Evolutionary conservation across 2,329 filamentous ascomycete genomes (phyloP).

Genomic region (Colletotrichum siamense): DNA sequence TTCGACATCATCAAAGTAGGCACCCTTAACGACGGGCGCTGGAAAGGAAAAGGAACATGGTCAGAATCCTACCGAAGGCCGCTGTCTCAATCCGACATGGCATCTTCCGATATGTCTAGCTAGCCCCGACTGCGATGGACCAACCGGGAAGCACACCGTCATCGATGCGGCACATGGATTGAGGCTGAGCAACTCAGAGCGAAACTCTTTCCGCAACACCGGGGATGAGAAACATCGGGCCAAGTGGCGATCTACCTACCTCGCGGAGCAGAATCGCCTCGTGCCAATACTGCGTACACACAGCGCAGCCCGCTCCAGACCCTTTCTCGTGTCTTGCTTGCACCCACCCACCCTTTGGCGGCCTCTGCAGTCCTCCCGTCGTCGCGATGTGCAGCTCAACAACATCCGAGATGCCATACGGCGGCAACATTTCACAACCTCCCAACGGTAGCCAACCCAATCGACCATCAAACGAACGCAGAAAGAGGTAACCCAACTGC

Average conservation of each 20-base stretch:
- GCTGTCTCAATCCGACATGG: not conserved
- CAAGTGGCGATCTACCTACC: conserved; percentile 2
- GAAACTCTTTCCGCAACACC: conserved; percentile 14
- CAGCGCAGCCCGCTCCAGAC: not conserved
- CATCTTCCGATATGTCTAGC: not conserved
- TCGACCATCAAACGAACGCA: not conserved
- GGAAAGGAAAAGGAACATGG: not conserved
- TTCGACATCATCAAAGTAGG: not conserved
- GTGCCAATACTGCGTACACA: not conserved
- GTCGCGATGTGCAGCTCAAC: not conserved
- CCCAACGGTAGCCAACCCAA: not conserved
- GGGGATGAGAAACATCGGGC: not conserved
- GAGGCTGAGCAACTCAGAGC: conserved; percentile 17
- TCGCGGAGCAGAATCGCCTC: not conserved
- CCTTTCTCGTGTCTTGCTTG: not conserved
- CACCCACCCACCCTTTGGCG: not conserved
- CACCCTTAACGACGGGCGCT: not conserved
- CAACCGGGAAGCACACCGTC: not conserved
- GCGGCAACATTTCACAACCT: not conserved
- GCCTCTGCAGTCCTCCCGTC: not conserved
- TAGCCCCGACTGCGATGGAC: not conserved
- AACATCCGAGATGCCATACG: not conserved
- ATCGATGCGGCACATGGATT: not conserved
- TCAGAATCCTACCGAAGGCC: not conserved
- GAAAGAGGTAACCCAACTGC: not conserved